A percentile compares a stretch with the other conserved stretches of the same genome.
Evolutionary conservation across 257 asterid genomes (phyloP).

Genomic region (Jacaranda copaia): DNA sequence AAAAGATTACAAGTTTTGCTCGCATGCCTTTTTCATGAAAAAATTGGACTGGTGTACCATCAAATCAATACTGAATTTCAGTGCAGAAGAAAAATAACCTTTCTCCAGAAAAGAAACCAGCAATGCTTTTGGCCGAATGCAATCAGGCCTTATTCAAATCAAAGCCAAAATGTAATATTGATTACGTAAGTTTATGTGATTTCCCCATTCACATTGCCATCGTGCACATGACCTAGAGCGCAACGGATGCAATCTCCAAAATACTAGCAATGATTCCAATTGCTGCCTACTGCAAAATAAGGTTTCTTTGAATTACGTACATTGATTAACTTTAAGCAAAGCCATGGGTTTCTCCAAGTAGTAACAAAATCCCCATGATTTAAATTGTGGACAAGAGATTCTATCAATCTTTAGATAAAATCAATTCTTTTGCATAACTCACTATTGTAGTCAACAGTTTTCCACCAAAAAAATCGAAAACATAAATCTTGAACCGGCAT

Average conservation of each 20-base stretch:
- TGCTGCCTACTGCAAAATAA: slow-evolving; percentile 25
- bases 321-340: slow-evolving; percentile 13
- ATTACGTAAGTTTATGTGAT: slow-evolving; percentile 8
- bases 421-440: not conserved
- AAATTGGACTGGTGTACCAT: not conserved
- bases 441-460: slow-evolving; percentile 16
- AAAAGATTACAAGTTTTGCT: not conserved
- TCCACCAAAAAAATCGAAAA: not conserved
- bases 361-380: not conserved
- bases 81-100: not conserved
- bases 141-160: slow-evolving; percentile 4
- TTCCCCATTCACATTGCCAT: not conserved
- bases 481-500: slow-evolving; percentile 23
- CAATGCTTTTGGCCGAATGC: not conserved
- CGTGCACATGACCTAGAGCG: not conserved
- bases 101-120: not conserved
- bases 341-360: not conserved
- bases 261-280: slow-evolving; percentile 2
- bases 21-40: not conserved
- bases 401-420: slow-evolving; percentile 22
- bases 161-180: slow-evolving; percentile 11
- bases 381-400: slow-evolving; percentile 6
- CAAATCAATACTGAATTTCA: not conserved
- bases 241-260: slow-evolving; percentile 21
- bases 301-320: not conserved